phyloP scores from a whole-genome alignment of 1,139 yeast genomes.

The Suhomyces choctaworum region DNA sequence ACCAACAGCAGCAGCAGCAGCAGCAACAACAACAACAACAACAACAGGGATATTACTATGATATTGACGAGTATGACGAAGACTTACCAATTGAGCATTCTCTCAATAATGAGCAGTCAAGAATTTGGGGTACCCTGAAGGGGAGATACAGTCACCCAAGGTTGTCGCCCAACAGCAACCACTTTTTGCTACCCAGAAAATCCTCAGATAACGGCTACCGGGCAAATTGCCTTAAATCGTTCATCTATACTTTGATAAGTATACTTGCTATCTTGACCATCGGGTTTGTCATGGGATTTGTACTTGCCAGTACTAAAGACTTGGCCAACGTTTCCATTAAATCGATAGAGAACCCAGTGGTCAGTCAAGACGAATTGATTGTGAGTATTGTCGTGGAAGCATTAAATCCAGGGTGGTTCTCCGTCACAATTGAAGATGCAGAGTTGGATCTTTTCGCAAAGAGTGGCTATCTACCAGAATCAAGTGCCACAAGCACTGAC shows the following conservation, averaged over 20 bases:
- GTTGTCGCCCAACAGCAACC: conserved; percentile 20
- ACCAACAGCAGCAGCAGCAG: conserved; percentile 33
- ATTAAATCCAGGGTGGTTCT: conserved; percentile 82
- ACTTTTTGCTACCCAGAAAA: conserved; percentile 34
- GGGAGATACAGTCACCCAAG: conserved; percentile 20
- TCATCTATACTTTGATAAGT: conserved; percentile 56
- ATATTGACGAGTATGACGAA: conserved; percentile 46
- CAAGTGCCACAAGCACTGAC: background rate
- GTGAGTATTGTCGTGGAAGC: conserved; percentile 79
- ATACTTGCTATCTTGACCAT: conserved; percentile 56
- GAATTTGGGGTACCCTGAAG: conserved; percentile 10
- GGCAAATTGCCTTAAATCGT: conserved; percentile 45
- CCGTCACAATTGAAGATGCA: conserved; percentile 62
- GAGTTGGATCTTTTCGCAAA: conserved; percentile 89
- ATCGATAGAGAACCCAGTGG: conserved; percentile 67
- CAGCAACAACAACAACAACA: conserved; percentile 34
- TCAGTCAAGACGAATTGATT: conserved; percentile 81
- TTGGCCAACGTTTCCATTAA: conserved; percentile 63
- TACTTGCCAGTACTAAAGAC: conserved; percentile 85
- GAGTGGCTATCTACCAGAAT: conserved; percentile 51
- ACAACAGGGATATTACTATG: conserved; percentile 33
- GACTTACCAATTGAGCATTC: conserved; percentile 18
- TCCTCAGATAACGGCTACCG: conserved; percentile 17
- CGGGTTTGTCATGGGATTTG: conserved; percentile 81
- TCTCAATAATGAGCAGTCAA: conserved; percentile 10